Evolutionary conservation across 2,329 filamentous ascomycete species (phyloP).

Genomic region (Sarocladiaceae sp.): DNA sequence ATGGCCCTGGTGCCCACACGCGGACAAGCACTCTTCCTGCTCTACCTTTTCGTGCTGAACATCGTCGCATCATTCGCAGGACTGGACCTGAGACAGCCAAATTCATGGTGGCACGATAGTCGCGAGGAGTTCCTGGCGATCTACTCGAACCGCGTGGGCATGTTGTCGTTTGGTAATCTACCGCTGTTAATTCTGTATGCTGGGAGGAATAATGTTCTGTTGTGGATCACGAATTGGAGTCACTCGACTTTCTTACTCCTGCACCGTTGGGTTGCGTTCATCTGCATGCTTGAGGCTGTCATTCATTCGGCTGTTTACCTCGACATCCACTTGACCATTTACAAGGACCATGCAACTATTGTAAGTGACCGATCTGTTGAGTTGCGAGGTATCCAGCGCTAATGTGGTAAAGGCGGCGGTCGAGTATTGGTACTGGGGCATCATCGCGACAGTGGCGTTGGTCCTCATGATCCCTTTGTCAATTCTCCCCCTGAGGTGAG

Average conservation of each 20-base stretch:
- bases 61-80: constrained; percentile 24
- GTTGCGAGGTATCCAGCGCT: neutral
- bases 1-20: constrained; percentile 25
- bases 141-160: constrained; percentile 29
- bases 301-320: constrained; percentile 38
- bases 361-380: neutral
- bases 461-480: constrained; percentile 25
- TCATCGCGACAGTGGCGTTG: constrained; percentile 29
- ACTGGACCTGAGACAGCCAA: constrained; percentile 20
- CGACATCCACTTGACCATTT: constrained; percentile 11
- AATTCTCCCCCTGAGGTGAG: constrained; percentile 24
- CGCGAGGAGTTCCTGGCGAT: neutral
- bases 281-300: constrained; percentile 36
- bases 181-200: constrained; percentile 37
- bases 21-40: constrained; percentile 35
- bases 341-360: constrained; percentile 11
- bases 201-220: constrained; percentile 38
- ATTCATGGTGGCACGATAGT: constrained; percentile 20
- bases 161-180: constrained; percentile 31
- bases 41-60: constrained; percentile 28
- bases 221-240: constrained; percentile 41
- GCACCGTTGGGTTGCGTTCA: constrained; percentile 41
- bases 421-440: constrained; percentile 35
- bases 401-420: neutral
- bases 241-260: constrained; percentile 41